Percentiles rank a stretch among this genome's conserved stretches.
phyloP scores from a whole-genome alignment of 1,284 basidiomycete species.

The Rhodotorula glutinis region DNA sequence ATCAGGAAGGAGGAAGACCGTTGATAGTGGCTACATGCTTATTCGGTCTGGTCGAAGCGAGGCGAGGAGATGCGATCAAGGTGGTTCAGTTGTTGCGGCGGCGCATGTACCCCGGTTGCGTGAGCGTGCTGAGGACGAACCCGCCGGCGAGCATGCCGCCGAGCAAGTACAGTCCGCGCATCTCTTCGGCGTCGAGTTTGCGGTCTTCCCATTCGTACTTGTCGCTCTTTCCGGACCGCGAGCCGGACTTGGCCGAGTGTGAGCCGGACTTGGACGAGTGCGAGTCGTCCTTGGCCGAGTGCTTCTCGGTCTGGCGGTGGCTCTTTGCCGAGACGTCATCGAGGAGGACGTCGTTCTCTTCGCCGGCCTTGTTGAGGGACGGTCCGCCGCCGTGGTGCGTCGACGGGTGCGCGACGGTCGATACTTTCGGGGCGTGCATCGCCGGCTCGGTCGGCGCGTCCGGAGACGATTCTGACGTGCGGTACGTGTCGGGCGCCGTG shows the following conservation, averaged over 20 bases:
- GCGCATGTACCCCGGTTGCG: not conserved
- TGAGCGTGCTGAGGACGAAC: not conserved
- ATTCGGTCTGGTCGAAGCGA: not conserved
- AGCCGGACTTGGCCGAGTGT: not conserved
- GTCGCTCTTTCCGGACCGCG: not conserved
- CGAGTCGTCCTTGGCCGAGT: not conserved
- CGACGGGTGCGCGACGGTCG: slow-evolving; percentile 9
- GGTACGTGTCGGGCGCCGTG: slow-evolving; percentile 12
- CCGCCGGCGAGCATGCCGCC: slow-evolving; percentile 11
- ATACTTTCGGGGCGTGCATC: not conserved
- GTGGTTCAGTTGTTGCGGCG: not conserved
- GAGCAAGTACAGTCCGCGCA: slow-evolving; percentile 1
- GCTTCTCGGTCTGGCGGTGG: too few relatives aligned
- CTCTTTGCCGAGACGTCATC: not conserved
- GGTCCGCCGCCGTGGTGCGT: slow-evolving; percentile 8
- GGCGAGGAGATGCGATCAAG: not conserved
- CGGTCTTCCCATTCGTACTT: slow-evolving; percentile 4
- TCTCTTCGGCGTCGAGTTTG: slow-evolving; percentile 11
- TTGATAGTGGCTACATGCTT: too few relatives aligned
- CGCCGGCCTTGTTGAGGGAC: not conserved
- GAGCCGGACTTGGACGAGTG: not conserved
- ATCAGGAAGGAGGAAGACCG: too few relatives aligned
- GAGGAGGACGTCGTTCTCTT: not conserved
- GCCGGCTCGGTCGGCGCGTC: not conserved
- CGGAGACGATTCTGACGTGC: not conserved